Evolutionary conservation across 2,329 filamentous ascomycete species (phyloP).

Genomic region (Trichoderma koningii): DNA sequence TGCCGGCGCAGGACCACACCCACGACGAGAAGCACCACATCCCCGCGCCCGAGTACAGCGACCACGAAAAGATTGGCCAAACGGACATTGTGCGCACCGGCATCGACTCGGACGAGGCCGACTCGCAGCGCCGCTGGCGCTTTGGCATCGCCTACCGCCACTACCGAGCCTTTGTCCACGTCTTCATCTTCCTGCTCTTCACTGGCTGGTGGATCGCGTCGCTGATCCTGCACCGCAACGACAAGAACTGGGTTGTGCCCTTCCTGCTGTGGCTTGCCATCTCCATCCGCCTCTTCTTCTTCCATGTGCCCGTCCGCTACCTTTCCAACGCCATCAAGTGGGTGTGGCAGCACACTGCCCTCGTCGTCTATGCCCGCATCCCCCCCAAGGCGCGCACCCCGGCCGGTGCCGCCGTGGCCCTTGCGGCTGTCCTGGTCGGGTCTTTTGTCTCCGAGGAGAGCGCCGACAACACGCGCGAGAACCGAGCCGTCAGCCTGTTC

Average conservation of each 20-base stretch:
- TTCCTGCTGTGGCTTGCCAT: conserved; percentile 80
- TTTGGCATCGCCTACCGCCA: conserved; percentile 47
- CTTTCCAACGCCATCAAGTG: conserved; percentile 67
- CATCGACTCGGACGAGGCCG: conserved; percentile 33
- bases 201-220: conserved; percentile 75
- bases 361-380: conserved; percentile 60
- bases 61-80: conserved; percentile 43
- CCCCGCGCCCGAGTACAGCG: conserved; percentile 43
- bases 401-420: conserved; percentile 62
- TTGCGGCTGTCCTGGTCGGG: conserved; percentile 75
- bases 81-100: conserved; percentile 38
- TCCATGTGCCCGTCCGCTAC: conserved; percentile 69
- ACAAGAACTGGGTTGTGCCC: conserved; percentile 79
- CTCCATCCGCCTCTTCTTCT: conserved; percentile 71
- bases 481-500: conserved; percentile 79
- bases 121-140: conserved; percentile 30
- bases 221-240: conserved; percentile 69
- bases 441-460: conserved; percentile 72
- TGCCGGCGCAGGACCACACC: conserved; percentile 37
- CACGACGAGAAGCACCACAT: conserved; percentile 36
- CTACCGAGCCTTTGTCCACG: conserved; percentile 50
- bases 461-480: conserved; percentile 74
- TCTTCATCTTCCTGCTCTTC: conserved; percentile 48
- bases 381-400: conserved; percentile 67
- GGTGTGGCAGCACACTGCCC: conserved; percentile 67